Evolutionary conservation across 768 basidiomycete species (phyloP).

Genomic region (Clavulina sp.): DNA sequence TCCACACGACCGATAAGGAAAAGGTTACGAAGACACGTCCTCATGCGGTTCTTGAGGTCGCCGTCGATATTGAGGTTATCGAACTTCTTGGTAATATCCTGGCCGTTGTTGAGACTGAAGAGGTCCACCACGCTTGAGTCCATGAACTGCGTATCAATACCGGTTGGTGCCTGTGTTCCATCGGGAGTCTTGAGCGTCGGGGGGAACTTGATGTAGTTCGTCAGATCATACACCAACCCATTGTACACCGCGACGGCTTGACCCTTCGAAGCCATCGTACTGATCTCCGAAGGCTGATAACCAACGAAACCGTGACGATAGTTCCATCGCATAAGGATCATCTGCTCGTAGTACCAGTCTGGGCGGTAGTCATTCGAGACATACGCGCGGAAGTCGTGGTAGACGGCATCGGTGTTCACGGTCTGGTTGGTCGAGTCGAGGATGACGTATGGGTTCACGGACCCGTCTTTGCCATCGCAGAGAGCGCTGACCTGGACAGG

Average conservation of each 20-base stretch:
- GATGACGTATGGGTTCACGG: slow-evolving; percentile 68
- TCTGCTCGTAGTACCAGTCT: slow-evolving; percentile 94
- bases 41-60: slow-evolving; percentile 49
- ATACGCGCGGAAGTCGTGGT: slow-evolving; percentile 90
- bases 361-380: slow-evolving; percentile 73
- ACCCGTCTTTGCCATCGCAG: slow-evolving; percentile 70
- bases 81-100: slow-evolving; percentile 64
- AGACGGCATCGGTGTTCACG: slow-evolving; percentile 55
- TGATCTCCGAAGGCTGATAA: slow-evolving; percentile 55
- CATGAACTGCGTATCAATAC: slow-evolving; percentile 49
- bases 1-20: slow-evolving; percentile 87
- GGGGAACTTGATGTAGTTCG: slow-evolving; percentile 55
- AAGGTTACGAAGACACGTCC: slow-evolving; percentile 79
- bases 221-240: slow-evolving; percentile 71
- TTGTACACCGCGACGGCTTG: slow-evolving; percentile 84
- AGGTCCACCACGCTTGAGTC: slow-evolving; percentile 43
- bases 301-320: slow-evolving; percentile 81
- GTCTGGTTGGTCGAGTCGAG: slow-evolving; percentile 52
- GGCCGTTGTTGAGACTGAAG: slow-evolving; percentile 60
- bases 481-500: slow-evolving; percentile 93
- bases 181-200: slow-evolving; percentile 36
- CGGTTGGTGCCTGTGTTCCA: slow-evolving; percentile 26
- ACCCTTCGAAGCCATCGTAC: slow-evolving; percentile 20
- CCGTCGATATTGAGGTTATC: slow-evolving; percentile 43
- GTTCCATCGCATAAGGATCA: slow-evolving; percentile 85